A percentile compares a stretch with the other conserved stretches of the same genome.
Conservation (phyloP, 1,284 basidiomycete genomes). For the Salmacisia buchloeana region DNA sequence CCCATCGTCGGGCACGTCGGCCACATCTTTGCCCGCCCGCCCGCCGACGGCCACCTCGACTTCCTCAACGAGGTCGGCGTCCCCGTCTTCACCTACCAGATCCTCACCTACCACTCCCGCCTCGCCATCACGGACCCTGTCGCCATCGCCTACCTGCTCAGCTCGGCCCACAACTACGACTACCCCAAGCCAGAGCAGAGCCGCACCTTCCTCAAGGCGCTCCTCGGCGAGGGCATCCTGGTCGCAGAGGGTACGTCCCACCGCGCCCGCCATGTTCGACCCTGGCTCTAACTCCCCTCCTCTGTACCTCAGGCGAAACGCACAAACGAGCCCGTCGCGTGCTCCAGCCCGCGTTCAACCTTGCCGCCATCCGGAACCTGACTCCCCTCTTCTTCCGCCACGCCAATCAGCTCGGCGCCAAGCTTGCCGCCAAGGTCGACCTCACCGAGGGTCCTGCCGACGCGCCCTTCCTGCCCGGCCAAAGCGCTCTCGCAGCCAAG, state of each 20-base stretch:
- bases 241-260: constrained; percentile 29
- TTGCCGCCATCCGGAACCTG: constrained; percentile 32
- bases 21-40: not conserved
- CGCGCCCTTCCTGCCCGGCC: constrained; percentile 1
- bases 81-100: constrained; percentile 17
- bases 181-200: constrained; percentile 35
- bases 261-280: not conserved
- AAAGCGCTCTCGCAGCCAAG: not conserved
- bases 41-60: constrained; percentile 2
- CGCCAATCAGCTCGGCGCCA: constrained; percentile 16
- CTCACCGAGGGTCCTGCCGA: not conserved
- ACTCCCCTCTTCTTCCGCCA: constrained; percentile 34
- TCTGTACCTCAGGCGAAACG: constrained; percentile 14
- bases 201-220: constrained; percentile 21
- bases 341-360: constrained; percentile 41
- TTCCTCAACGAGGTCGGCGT: constrained; percentile 4
- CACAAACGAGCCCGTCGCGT: constrained; percentile 41
- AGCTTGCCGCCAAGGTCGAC: constrained; percentile 27
- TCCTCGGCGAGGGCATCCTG: constrained; percentile 41
- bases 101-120: constrained; percentile 33
- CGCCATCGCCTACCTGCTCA: constrained; percentile 37
- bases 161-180: constrained; percentile 21
- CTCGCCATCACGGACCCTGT: constrained; percentile 38
- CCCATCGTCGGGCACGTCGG: constrained; percentile 6
- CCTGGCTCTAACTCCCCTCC: not conserved